Conservation (phyloP, 345 rosid genomes). For the Eucalyptus erythrocorys region DNA sequence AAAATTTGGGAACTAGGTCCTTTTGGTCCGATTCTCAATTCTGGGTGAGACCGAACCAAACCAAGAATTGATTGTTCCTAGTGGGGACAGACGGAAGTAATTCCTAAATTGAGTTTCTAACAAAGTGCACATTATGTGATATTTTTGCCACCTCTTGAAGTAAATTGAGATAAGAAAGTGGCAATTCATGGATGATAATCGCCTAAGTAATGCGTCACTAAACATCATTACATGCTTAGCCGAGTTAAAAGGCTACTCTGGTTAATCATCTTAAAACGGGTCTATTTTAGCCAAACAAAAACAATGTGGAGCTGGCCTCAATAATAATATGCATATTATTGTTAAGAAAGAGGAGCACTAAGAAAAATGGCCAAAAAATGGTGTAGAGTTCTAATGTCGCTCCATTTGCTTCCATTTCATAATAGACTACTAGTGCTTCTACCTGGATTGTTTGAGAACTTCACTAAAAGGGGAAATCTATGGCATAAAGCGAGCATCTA, state of each 20-base stretch:
- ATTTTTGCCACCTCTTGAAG: not conserved
- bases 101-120: not conserved
- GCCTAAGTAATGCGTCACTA: not conserved
- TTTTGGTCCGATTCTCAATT: too few species aligned
- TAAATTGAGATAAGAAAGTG: not conserved
- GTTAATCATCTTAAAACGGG: not conserved
- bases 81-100: accelerated
- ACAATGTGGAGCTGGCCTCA: too few species aligned
- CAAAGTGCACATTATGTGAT: not conserved
- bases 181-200: too few species aligned
- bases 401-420: not conserved
- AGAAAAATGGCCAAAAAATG: too few species aligned
- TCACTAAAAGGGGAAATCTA: not conserved
- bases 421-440: not conserved
- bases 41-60: accelerated
- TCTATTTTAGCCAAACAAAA: not conserved
- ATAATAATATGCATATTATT: too few species aligned
- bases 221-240: too few species aligned
- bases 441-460: not conserved
- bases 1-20: too few species aligned
- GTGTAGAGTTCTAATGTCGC: too few species aligned
- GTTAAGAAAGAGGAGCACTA: too few species aligned
- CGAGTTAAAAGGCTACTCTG: not conserved
- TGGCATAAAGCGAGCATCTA: not conserved
- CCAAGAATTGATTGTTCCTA: too few species aligned